Percentiles rank a stretch among this genome's conserved stretches.
Conservation (phyloP, 441 rosid species). For the Aquilaria agallochum region DNA sequence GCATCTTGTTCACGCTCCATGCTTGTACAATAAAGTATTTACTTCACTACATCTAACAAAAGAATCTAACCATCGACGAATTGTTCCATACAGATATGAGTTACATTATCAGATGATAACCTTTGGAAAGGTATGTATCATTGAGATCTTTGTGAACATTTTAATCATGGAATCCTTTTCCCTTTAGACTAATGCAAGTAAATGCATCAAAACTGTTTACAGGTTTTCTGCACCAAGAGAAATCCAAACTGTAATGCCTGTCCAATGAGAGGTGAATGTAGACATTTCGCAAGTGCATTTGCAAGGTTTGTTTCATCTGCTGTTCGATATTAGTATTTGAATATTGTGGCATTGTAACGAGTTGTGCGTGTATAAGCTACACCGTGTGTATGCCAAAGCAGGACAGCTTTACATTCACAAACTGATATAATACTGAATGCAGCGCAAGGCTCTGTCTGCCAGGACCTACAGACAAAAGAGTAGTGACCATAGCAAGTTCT, state of each 20-base stretch:
- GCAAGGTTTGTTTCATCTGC: constrained; percentile 43
- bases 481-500: constrained; percentile 19
- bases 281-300: constrained; percentile 64
- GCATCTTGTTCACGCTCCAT: too few relatives aligned
- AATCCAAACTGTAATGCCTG: constrained; percentile 70
- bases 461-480: constrained; percentile 24
- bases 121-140: constrained; percentile 66
- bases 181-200: not conserved
- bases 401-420: not conserved
- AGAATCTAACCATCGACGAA: constrained; percentile 5
- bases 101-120: constrained; percentile 81
- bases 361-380: too few relatives aligned
- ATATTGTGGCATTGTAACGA: too few relatives aligned
- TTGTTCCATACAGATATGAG: constrained; percentile 44
- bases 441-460: constrained; percentile 49
- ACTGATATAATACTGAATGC: constrained; percentile 4
- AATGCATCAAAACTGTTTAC: constrained; percentile 10
- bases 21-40: too few relatives aligned
- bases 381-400: too few relatives aligned
- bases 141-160: not conserved
- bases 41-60: not conserved
- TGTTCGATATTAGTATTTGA: too few relatives aligned
- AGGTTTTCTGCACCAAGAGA: constrained; percentile 65
- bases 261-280: constrained; percentile 73
- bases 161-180: not conserved